Base-by-base conservation (phyloP, 2,329 filamentous ascomycete genomes). In the Epichloe hybrida region DNA sequence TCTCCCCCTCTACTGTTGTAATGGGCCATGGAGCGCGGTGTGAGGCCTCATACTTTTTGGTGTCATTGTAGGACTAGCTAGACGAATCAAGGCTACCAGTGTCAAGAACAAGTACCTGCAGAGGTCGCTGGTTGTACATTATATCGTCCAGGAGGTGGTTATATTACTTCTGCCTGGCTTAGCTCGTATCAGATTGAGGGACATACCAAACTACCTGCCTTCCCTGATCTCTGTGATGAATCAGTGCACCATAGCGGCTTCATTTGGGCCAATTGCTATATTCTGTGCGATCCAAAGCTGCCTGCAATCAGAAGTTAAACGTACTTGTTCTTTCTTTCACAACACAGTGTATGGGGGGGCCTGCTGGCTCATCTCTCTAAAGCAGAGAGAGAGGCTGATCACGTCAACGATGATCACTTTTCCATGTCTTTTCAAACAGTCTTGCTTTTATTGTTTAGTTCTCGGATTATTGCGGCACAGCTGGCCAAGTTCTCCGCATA, bases 61-160 rank as follows among this genome's bases (percentile, higher is more conserved):
- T 50, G 42, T 52, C 39, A 35, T 58, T 56, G 55, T 56, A 58
- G 39, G 52, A 55, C 46, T 55, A 56, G 53, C 48, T 51, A 49
- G 51, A 50, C 51, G 48, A 50, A 42, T 42, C 36, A 15, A n/a
- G 46, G 34, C 41, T 42, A 35, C 42, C 2, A 23, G 41, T 31
- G 46, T 23, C 13, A 41, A 44, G 13, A 38, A 50, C 12, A n/a
- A 43, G 45, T 53, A 54, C 46, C 50, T 47, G 36, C 13, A 53
- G 41, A 50, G 49, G 41, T 45, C 50, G 47, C 36, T 50, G 49
- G 20, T 53, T 57, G 59, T 58, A 57, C 53, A 56, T 54, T 54
- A 51, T 27, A 46, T 39, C 46, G 50, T 27, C 35, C 50, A 49
- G 50, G 41, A 43, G 51, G 52, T 60, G 35, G 56, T 53, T 44